A percentile compares a stretch with the other conserved stretches of the same genome.
Conservation (phyloP, 208 protist genomes). For the Leishmania major region DNA sequence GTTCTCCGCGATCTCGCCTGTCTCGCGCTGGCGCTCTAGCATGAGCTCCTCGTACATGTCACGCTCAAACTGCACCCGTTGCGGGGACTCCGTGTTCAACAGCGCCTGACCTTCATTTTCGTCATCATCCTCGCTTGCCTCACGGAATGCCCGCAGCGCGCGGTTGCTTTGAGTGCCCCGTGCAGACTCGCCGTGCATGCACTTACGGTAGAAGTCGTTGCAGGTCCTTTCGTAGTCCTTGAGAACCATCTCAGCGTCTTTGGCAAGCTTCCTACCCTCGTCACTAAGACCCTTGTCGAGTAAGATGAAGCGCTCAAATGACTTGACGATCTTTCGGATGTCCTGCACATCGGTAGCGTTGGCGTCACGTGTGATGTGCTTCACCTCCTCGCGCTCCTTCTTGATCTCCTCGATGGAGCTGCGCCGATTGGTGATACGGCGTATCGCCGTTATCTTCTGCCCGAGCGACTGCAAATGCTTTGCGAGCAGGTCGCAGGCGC, state of each 20-base stretch:
- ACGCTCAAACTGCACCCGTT: conserved; percentile 67
- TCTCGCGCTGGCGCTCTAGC: conserved; percentile 77
- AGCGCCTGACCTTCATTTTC: conserved; percentile 25
- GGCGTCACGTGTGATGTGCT: conserved; percentile 49
- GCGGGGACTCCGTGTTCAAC: conserved; percentile 30
- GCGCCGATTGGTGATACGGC: conserved; percentile 80
- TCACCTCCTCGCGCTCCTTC: conserved; percentile 77
- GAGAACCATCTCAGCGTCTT: conserved; percentile 66
- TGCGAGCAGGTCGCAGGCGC: conserved; percentile 69
- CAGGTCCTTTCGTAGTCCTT: conserved; percentile 75
- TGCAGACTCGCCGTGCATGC: conserved; percentile 71
- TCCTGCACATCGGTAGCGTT: conserved; percentile 72
- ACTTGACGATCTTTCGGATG: conserved; percentile 66
- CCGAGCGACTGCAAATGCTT: conserved; percentile 65
- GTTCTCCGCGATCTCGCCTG: conserved; percentile 83
- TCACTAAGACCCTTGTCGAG: conserved; percentile 61
- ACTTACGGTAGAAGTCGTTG: conserved; percentile 85
- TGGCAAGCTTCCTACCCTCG: conserved; percentile 76
- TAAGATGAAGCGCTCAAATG: conserved; percentile 79
- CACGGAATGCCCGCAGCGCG: conserved; percentile 9
- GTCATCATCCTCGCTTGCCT: conserved; percentile 43
- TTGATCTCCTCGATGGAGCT: conserved; percentile 62
- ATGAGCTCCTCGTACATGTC: conserved; percentile 87
- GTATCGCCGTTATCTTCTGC: conserved; percentile 61
- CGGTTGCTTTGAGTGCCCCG: conserved; percentile 35